A percentile compares a stretch with the other conserved stretches of the same genome.
phyloP scores from a whole-genome alignment of 257 asterid genomes.

The Solanum chaucha region DNA sequence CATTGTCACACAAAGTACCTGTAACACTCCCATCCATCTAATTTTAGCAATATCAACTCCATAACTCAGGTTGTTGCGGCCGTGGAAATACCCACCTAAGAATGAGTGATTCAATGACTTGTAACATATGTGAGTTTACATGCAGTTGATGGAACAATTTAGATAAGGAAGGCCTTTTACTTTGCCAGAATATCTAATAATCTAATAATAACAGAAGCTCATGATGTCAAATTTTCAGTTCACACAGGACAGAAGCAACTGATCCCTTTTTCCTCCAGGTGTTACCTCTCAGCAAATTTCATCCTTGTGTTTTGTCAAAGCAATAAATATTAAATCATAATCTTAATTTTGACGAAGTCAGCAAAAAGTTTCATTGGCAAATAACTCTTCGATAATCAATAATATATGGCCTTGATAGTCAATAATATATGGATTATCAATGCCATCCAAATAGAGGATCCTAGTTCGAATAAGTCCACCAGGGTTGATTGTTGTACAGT shows the following conservation, averaged over 20 bases:
- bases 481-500: background rate
- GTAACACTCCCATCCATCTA: conserved; percentile 85
- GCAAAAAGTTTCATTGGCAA: background rate
- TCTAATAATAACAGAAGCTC: background rate
- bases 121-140: background rate
- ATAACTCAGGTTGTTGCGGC: conserved; percentile 54
- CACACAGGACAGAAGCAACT: background rate
- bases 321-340: background rate
- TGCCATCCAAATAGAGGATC: background rate
- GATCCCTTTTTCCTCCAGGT: background rate
- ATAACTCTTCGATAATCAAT: background rate
- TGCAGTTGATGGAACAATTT: background rate
- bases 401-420: background rate
- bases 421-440: background rate
- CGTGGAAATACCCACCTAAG: conserved; percentile 90
- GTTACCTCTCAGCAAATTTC: background rate
- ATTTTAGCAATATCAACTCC: conserved; percentile 72
- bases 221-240: background rate
- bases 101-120: conserved; percentile 5
- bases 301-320: background rate
- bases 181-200: background rate
- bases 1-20: conserved; percentile 36
- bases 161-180: background rate
- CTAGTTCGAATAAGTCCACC: background rate
- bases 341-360: background rate